Evolutionary conservation across 225 moss, liverwort and hornwort genomes (phyloP).

Genomic region (Antitrichia curtipendula): DNA sequence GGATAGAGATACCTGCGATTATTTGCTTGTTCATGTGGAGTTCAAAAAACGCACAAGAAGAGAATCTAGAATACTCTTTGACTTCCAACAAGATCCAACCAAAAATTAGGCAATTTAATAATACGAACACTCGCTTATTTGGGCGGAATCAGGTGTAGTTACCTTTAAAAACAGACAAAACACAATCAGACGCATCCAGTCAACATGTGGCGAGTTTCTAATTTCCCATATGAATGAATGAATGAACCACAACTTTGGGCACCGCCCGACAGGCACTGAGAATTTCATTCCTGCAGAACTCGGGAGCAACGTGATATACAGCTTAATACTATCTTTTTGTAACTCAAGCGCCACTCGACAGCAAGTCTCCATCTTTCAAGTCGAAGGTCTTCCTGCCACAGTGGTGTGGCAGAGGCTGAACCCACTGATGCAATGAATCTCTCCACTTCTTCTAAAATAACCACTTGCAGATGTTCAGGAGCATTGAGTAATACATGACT

Average conservation of each 20-base stretch:
- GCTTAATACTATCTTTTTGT: conserved; percentile 44
- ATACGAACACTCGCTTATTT: background rate
- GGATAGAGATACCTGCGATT: background rate
- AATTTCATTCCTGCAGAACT: background rate
- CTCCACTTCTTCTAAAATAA: conserved; percentile 14
- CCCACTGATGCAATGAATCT: background rate
- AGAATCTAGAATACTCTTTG: background rate
- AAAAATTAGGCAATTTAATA: background rate
- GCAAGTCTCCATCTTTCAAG: conserved; percentile 82
- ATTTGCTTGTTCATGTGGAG: background rate
- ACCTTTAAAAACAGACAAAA: background rate
- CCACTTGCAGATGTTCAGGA: background rate
- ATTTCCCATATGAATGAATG: background rate
- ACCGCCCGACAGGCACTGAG: background rate
- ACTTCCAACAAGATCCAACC: background rate
- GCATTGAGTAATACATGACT: background rate
- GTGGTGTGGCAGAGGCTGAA: background rate
- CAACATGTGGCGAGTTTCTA: background rate
- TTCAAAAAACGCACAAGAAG: background rate
- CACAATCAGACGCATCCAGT: background rate
- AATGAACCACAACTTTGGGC: background rate
- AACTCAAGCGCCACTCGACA: conserved; percentile 68
- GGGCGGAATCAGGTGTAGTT: background rate
- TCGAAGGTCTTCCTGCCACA: conserved; percentile 4
- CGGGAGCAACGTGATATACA: conserved; percentile 37